These are phyloP conservation scores for Pichia scutulata DNA, from an alignment of 805 yeast genomes.

Conservation along the genomic window DNA sequence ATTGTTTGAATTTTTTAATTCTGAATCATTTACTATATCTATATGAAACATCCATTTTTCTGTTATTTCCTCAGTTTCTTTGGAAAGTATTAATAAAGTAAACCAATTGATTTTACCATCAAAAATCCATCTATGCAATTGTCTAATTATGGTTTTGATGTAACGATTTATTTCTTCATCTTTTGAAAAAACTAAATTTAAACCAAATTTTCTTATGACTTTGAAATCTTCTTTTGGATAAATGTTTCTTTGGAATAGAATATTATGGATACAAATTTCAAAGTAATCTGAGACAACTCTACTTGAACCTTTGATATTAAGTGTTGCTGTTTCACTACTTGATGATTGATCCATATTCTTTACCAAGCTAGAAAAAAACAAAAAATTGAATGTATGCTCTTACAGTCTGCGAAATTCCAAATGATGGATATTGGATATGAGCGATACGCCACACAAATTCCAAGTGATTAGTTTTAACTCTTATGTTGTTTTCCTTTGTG, in stretches of 20 bases:
- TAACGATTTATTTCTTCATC: conserved; percentile 74
- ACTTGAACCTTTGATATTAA: conserved; percentile 61
- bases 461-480: neutral
- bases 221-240: conserved; percentile 84
- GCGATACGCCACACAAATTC: neutral
- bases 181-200: conserved; percentile 60
- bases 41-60: conserved; percentile 87
- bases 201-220: conserved; percentile 69
- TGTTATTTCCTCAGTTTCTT: conserved; percentile 55
- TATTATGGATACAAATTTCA: conserved; percentile 70
- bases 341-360: neutral
- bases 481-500: neutral
- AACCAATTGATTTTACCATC: conserved; percentile 60
- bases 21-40: conserved; percentile 7
- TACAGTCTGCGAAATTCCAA: too few relatives aligned
- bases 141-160: conserved; percentile 57
- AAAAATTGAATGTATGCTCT: too few relatives aligned
- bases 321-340: neutral
- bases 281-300: conserved; percentile 76
- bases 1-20: conserved; percentile 17
- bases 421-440: neutral
- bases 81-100: conserved; percentile 65
- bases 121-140: conserved; percentile 66
- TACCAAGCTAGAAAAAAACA: neutral
- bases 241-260: conserved; percentile 82